Conservation (phyloP, 768 basidiomycete genomes). For the Pleurotus eryngii region DNA sequence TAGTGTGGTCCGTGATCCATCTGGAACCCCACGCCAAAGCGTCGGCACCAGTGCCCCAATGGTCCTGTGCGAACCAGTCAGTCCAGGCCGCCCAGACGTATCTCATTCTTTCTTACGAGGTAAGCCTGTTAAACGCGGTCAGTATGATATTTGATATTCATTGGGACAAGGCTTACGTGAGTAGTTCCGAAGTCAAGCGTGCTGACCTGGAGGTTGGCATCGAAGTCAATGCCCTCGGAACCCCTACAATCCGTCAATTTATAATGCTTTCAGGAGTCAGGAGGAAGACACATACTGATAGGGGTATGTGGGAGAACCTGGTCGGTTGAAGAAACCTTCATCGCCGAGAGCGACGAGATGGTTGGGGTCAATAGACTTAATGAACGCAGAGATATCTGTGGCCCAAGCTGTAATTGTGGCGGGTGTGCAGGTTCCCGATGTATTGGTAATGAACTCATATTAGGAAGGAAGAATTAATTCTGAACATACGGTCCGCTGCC, state of each 20-base stretch:
- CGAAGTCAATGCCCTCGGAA: constrained; percentile 58
- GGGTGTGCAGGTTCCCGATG: constrained; percentile 31
- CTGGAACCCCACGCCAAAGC: constrained; percentile 47
- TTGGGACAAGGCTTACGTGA: constrained; percentile 39
- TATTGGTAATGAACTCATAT: constrained; percentile 18
- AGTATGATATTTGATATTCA: neutral
- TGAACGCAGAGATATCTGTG: constrained; percentile 21
- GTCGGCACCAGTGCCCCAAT: constrained; percentile 46
- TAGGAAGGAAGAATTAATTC: neutral
- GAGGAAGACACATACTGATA: constrained; percentile 40
- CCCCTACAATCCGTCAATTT: constrained; percentile 30
- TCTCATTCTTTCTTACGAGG: constrained; percentile 18
- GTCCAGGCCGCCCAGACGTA: neutral
- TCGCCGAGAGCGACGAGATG: constrained; percentile 49
- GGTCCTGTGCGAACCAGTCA: constrained; percentile 25
- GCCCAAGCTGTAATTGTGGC: constrained; percentile 26
- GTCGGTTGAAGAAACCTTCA: constrained; percentile 61
- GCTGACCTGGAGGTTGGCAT: constrained; percentile 49
- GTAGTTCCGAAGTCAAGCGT: constrained; percentile 66
- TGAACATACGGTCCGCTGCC: constrained; percentile 9
- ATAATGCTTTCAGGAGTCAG: neutral
- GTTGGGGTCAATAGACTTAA: constrained; percentile 28
- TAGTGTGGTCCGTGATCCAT: constrained; percentile 63
- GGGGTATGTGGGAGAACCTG: constrained; percentile 43
- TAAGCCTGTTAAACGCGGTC: constrained; percentile 25